Evolutionary conservation across 345 rosid species (phyloP).

Genomic region (Pugionium cornutum): DNA sequence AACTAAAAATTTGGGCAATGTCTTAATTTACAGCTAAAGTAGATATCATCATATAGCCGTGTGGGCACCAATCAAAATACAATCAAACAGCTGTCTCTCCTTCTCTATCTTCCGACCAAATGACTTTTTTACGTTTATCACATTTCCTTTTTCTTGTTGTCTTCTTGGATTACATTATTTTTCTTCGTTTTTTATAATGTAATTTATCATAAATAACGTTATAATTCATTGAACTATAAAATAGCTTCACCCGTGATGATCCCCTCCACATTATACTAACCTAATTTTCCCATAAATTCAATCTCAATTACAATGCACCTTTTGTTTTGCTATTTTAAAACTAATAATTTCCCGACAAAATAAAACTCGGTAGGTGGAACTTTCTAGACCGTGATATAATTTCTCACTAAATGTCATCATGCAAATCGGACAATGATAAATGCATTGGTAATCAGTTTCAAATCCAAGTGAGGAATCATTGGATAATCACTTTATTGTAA

Average conservation of each 20-base stretch:
- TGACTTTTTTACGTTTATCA: conserved; percentile 12
- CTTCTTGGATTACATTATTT: conserved; percentile 2
- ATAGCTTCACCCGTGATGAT: not conserved
- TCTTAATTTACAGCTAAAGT: not conserved
- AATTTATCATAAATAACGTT: no score
- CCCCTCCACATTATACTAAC: not conserved
- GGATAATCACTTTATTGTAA: no score
- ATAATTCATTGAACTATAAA: not conserved
- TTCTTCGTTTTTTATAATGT: no score
- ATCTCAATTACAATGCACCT: conserved; percentile 5
- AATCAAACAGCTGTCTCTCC: conserved; percentile 50
- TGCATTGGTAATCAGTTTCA: not conserved
- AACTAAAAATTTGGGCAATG: conserved; percentile 14
- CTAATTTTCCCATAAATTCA: not conserved
- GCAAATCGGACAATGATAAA: not conserved
- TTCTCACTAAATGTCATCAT: not conserved
- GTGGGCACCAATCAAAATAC: conserved; percentile 32
- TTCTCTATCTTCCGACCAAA: conserved; percentile 15
- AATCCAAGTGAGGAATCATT: not conserved
- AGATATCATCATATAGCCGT: not conserved
- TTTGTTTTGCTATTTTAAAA: not conserved
- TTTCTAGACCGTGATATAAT: conserved; percentile 1
- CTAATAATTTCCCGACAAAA: conserved; percentile 4
- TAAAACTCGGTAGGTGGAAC: not conserved
- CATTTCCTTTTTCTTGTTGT: not conserved